phyloP scores from a whole-genome alignment of 495 filamentous ascomycete species.

The Penicillium atrosanguineum region DNA sequence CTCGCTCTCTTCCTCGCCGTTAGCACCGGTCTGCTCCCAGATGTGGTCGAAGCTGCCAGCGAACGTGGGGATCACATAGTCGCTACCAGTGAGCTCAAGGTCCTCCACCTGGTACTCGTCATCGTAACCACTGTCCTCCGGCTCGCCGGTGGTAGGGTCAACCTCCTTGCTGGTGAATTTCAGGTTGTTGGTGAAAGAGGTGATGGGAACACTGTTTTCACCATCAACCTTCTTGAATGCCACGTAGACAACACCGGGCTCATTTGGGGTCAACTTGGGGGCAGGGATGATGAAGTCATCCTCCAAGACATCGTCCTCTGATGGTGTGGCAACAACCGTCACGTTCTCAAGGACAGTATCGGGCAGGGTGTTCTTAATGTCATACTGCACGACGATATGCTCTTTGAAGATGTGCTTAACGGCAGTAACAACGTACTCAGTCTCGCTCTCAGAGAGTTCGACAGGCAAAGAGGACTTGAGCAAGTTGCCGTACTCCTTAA shows the following conservation, averaged over 20 bases:
- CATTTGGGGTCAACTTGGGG: constrained; percentile 72
- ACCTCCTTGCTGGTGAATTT: constrained; percentile 99
- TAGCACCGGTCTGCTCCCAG: constrained; percentile 91
- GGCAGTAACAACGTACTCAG: constrained; percentile 91
- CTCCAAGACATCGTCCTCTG: constrained; percentile 72
- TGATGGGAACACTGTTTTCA: constrained; percentile 64
- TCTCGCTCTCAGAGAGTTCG: constrained; percentile 94
- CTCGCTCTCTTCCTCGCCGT: constrained; percentile 86
- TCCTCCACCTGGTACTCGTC: constrained; percentile 98
- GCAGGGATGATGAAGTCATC: constrained; percentile 95
- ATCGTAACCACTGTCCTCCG: constrained; percentile 89
- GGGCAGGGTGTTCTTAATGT: constrained; percentile 95
- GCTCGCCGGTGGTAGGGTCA: constrained; percentile 88
- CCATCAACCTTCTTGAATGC: constrained; percentile 82
- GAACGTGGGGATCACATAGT: constrained; percentile 91
- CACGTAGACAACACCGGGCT: constrained; percentile 91
- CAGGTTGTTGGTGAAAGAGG: constrained; percentile 85
- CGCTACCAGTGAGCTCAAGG: constrained; percentile 84
- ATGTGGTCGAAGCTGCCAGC: constrained; percentile 93
- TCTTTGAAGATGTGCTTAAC: constrained; percentile 98
- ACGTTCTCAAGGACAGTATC: constrained; percentile 89
- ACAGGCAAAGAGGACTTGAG: constrained; percentile 85
- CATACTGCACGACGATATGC: constrained; percentile 93
- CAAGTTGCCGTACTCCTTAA: constrained; percentile 81
- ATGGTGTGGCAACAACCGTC: constrained; percentile 79